Evolutionary conservation across 1,139 yeast species (phyloP), one percentile per base, ranked within the genome.

Genomic region (Taphrina deformans): DNA sequence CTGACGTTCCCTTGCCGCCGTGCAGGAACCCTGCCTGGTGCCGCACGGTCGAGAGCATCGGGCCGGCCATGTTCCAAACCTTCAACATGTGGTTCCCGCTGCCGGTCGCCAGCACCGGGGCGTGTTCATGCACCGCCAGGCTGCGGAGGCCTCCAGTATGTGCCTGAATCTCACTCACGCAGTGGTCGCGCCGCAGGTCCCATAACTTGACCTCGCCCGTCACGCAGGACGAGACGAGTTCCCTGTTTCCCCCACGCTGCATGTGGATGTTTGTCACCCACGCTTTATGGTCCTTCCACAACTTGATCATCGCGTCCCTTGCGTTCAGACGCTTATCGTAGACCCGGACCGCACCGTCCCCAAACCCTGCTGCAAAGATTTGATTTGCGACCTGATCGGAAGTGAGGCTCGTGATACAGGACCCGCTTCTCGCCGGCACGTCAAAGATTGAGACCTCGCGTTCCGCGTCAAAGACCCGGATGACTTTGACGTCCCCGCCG

Each of bases 341-440:
- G 1, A 91, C 96, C 68, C 98, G 80, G 58, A 93, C 78, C 21
- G 90, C 85, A 14, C 99, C 99, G 75, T 95, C 98, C 46, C 88
- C 92, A 76, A 93, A 95, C 0, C 99, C 99, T 7, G 96, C 93
- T 41, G 89, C 85, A 71, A 93, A 84, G 1, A 90, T 82, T 72
- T 92, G 87, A n/a, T 99, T 98, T 0, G 96, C 90, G 10, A 93
- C 93, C 74, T 93, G 98, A 73, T 93, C 99, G 0, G 97, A 90
- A 0, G 98, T 91, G 65, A 93, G 79, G 0, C 96, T 82, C 0
- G 97, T 88, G 65, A 93, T 88, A 12, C 95, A 86, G n/a, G 95
- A 86, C 0, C 96, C 86, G 0, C 97, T 89, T 67, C 97, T 81
- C 0, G 96, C 96, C 0, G 98, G 97, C 61, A 93, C 87, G 73